phyloP scores from a whole-genome alignment of 345 rosid genomes.

The Abelmoschus esculentus region DNA sequence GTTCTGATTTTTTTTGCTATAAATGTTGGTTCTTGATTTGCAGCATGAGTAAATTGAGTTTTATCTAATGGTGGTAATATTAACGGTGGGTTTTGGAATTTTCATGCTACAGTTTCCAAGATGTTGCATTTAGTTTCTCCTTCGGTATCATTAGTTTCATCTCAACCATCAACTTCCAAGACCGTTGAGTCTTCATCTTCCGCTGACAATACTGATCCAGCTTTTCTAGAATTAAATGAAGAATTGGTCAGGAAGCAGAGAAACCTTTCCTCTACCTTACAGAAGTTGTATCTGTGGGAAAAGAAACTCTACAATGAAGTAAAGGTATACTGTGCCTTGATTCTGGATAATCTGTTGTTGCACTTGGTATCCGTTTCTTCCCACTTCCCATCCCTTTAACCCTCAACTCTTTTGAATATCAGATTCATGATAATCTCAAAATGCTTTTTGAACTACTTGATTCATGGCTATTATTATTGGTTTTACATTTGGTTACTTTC shows the following conservation, averaged over 20 bases:
- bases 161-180: slow-evolving; percentile 52
- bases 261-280: slow-evolving; percentile 85
- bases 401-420: background rate
- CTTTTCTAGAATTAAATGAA: slow-evolving; percentile 49
- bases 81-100: slow-evolving; percentile 10
- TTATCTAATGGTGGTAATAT: slow-evolving; percentile 8
- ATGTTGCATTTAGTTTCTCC: slow-evolving; percentile 57
- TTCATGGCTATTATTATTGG: background rate
- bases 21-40: background rate
- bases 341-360: background rate
- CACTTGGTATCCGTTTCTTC: background rate
- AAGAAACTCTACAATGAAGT: slow-evolving; percentile 88
- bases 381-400: background rate
- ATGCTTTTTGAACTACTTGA: background rate
- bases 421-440: background rate
- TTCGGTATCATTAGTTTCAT: slow-evolving; percentile 40
- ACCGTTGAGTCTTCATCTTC: slow-evolving; percentile 37
- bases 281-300: slow-evolving; percentile 86
- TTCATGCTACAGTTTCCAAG: slow-evolving; percentile 46
- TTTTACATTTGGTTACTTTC: background rate
- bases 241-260: slow-evolving; percentile 58
- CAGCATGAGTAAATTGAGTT: slow-evolving; percentile 4
- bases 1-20: background rate
- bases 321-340: slow-evolving; percentile 48
- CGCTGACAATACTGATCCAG: slow-evolving; percentile 26